Conservation (phyloP, 352 stramenopile genomes). For the Thraustotheca clavata region DNA sequence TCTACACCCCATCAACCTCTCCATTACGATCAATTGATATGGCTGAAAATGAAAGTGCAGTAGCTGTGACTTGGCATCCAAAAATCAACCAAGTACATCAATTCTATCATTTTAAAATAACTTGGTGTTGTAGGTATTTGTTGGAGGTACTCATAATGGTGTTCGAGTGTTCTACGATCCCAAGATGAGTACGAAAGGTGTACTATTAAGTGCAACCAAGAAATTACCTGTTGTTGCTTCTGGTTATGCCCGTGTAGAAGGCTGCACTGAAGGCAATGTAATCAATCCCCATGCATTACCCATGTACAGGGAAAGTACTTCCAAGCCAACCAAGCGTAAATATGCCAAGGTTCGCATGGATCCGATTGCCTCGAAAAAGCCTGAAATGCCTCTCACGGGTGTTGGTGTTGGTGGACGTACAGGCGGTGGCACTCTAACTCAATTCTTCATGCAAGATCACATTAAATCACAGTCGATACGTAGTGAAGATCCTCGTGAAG, state of each 20-base stretch:
- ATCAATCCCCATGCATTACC: slow-evolving; percentile 69
- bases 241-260: slow-evolving; percentile 45
- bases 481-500: slow-evolving; percentile 74
- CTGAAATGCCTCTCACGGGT: slow-evolving; percentile 63
- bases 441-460: slow-evolving; percentile 84
- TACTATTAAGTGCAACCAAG: slow-evolving; percentile 72
- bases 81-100: slow-evolving; percentile 53
- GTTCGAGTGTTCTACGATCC: slow-evolving; percentile 71
- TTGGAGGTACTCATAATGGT: slow-evolving; percentile 49
- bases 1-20: slow-evolving; percentile 45
- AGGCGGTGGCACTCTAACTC: slow-evolving; percentile 74
- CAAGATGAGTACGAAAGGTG: slow-evolving; percentile 59
- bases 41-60: slow-evolving; percentile 66
- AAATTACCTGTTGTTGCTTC: slow-evolving; percentile 59
- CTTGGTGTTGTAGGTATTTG: slow-evolving; percentile 32
- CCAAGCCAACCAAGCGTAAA: slow-evolving; percentile 49
- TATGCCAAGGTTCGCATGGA: slow-evolving; percentile 55
- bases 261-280: slow-evolving; percentile 42
- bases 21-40: slow-evolving; percentile 60
- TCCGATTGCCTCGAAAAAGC: slow-evolving; percentile 61
- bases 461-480: slow-evolving; percentile 73
- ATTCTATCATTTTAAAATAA: neutral
- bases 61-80: slow-evolving; percentile 79
- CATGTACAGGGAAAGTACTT: slow-evolving; percentile 70
- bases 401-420: slow-evolving; percentile 72